Percentiles rank a stretch among this genome's conserved stretches.
These are phyloP conservation scores for Anethum foeniculum DNA, from an alignment of 140 eudicot genomes.

Conservation along the genomic window DNA sequence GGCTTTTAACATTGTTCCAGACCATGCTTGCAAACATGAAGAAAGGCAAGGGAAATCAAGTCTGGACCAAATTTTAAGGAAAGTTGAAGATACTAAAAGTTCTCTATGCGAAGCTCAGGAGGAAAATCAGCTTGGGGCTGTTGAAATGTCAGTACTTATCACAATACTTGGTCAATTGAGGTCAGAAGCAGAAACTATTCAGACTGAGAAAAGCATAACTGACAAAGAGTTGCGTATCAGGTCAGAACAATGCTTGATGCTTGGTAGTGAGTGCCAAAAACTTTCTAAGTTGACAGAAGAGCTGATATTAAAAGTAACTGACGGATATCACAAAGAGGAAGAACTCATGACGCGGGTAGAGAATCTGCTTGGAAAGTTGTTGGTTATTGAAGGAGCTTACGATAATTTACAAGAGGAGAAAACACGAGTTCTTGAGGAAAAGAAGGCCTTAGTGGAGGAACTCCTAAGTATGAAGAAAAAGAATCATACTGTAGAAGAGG, in stretches of 20 bases:
- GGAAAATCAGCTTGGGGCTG: conserved; percentile 41
- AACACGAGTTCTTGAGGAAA: conserved; percentile 39
- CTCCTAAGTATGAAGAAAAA: conserved; percentile 20
- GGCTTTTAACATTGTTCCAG: conserved; percentile 36
- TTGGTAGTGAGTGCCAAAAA: conserved; percentile 33
- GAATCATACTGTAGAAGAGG: conserved; percentile 39
- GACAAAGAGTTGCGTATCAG: conserved; percentile 31
- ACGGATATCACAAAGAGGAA: conserved; percentile 37
- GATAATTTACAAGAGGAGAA: conserved; percentile 44
- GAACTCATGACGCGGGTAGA: conserved; percentile 35
- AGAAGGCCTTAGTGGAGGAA: conserved; percentile 33
- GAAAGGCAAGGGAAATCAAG: conserved; percentile 34
- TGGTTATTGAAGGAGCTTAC: conserved; percentile 38
- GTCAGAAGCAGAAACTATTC: conserved; percentile 31
- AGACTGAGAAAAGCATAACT: conserved; percentile 31
- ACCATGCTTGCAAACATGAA: conserved; percentile 18
- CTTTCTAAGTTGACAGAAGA: conserved; percentile 49
- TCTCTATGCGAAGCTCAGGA: conserved; percentile 42
- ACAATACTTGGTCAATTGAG: conserved; percentile 46
- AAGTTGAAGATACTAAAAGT: conserved; percentile 34
- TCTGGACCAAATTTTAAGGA: conserved; percentile 29
- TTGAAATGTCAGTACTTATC: conserved; percentile 48
- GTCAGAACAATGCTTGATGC: conserved; percentile 27
- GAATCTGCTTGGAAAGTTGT: conserved; percentile 36
- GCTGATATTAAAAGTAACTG: conserved; percentile 38